Conservation (phyloP, 148 eudicot species). For the Bassia scoparia region DNA sequence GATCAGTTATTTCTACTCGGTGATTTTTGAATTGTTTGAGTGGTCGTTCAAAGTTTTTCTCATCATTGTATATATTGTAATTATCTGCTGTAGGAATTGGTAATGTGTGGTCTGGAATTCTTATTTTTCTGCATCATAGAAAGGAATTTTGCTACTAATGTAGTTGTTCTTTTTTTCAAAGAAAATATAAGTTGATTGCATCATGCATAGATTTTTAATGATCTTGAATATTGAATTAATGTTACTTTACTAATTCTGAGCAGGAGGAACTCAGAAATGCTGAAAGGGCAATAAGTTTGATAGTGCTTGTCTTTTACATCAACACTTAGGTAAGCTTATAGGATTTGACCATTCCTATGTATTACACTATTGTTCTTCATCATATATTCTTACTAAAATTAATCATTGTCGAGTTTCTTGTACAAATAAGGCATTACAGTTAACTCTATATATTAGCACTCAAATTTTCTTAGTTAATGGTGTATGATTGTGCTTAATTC, state of each 20-base stretch:
- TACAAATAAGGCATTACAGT: background rate
- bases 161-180: background rate
- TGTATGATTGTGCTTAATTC: too few species aligned
- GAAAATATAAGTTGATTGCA: background rate
- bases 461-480: background rate
- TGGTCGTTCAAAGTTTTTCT: too few species aligned
- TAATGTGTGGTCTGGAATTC: too few species aligned
- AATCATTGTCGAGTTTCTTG: background rate
- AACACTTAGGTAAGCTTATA: constrained; percentile 46
- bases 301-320: constrained; percentile 80
- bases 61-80: too few species aligned
- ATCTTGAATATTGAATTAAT: background rate
- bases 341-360: background rate
- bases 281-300: constrained; percentile 62
- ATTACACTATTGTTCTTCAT: background rate
- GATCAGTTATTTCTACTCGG: too few species aligned
- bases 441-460: background rate
- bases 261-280: constrained; percentile 80
- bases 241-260: constrained; percentile 17
- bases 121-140: too few species aligned
- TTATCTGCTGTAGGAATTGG: too few species aligned
- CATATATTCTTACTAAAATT: background rate
- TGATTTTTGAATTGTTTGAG: too few species aligned
- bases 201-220: background rate
- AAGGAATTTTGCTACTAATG: too few species aligned